These are phyloP conservation scores for Akanthomyces uredinophilus DNA, from an alignment of 2,329 filamentous ascomycete genomes.

Conservation along the genomic window DNA sequence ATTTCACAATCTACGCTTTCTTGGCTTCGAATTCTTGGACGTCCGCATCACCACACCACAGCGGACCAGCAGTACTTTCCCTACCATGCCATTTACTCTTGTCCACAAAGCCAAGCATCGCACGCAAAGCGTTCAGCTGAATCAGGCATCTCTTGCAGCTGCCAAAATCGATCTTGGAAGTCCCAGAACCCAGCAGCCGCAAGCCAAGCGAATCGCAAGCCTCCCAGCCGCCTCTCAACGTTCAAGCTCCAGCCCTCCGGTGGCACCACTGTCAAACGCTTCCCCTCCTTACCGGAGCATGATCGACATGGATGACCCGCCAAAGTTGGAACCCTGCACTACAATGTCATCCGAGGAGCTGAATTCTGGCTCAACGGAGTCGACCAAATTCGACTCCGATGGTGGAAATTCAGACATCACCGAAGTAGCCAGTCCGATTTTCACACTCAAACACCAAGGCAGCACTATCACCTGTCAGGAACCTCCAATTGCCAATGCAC, in stretches of 20 bases:
- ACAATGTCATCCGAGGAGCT: conserved; percentile 45
- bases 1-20: conserved; percentile 41
- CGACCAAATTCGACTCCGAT: conserved; percentile 20
- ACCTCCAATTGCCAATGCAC: conserved; percentile 20
- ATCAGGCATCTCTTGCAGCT: conserved; percentile 25
- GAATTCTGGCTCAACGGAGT: conserved; percentile 25
- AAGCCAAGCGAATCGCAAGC: conserved; percentile 32
- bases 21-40: conserved; percentile 35
- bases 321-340: conserved; percentile 38
- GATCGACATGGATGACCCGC: conserved; percentile 47
- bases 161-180: conserved; percentile 17
- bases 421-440: conserved; percentile 1
- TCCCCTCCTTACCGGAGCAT: conserved; percentile 44
- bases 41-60: conserved; percentile 21
- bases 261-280: conserved; percentile 17
- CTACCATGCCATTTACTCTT: conserved; percentile 38
- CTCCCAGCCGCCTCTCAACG: conserved; percentile 21
- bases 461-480: conserved; percentile 30
- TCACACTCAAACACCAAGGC: neutral
- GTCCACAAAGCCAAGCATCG: conserved; percentile 40
- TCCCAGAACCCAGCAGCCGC: conserved; percentile 15
- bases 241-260: conserved; percentile 1
- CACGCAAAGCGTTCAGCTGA: conserved; percentile 45
- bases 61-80: conserved; percentile 20
- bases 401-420: conserved; percentile 10